Conservation (phyloP, 306 rosid genomes). For the Biancaea sappan region DNA sequence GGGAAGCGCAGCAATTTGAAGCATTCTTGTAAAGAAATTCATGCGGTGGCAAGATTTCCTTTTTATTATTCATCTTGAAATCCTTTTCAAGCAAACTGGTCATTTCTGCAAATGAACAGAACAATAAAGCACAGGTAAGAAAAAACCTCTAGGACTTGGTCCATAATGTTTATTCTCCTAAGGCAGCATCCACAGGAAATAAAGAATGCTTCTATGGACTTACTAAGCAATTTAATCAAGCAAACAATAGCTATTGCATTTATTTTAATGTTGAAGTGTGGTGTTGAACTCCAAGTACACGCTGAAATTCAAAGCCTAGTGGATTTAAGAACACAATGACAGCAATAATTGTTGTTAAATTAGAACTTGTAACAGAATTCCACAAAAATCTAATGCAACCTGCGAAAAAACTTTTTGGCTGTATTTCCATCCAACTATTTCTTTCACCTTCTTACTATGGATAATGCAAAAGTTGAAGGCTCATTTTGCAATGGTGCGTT, state of each 20-base stretch:
- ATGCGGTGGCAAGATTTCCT: constrained; percentile 11
- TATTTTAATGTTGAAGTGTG: not conserved
- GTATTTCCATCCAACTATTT: too few relatives aligned
- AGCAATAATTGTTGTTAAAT: too few relatives aligned
- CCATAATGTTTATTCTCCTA: not conserved
- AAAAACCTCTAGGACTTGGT: constrained; percentile 7
- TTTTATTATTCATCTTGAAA: constrained; percentile 38
- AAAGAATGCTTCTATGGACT: not conserved
- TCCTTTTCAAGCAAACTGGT: constrained; percentile 39
- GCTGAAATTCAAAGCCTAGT: not conserved
- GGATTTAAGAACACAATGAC: constrained; percentile 14
- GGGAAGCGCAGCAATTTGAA: constrained; percentile 36
- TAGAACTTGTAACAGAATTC: too few relatives aligned
- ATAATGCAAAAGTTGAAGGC: constrained; percentile 16
- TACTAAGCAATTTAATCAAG: constrained; percentile 24
- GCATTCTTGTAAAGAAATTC: constrained; percentile 49
- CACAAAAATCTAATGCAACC: too few relatives aligned
- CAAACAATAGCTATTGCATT: not conserved
- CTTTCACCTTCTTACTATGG: too few relatives aligned
- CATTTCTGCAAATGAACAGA: constrained; percentile 44
- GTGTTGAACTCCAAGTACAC: not conserved
- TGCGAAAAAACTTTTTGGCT: too few relatives aligned
- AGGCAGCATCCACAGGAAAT: not conserved
- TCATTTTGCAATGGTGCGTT: not conserved
- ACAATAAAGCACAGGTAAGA: constrained; percentile 29